Evolutionary conservation across 257 asterid genomes (phyloP).

Genomic region (Anisodus acutangulus): DNA sequence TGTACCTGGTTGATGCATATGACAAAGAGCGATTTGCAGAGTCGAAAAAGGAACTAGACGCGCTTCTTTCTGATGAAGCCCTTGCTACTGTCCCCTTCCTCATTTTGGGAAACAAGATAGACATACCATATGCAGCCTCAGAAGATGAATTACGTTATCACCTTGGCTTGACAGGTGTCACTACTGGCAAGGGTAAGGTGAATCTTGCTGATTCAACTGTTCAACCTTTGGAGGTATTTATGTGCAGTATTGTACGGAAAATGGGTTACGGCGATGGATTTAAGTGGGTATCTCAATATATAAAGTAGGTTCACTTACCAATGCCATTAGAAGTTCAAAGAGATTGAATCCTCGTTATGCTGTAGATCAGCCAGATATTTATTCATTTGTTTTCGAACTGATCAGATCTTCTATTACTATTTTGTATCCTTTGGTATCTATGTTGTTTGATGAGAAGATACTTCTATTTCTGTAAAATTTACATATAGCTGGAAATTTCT

Average conservation of each 20-base stretch:
- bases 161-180: conserved; percentile 33
- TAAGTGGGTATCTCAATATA: conserved; percentile 38
- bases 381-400: conserved; percentile 17
- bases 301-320: conserved; percentile 19
- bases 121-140: conserved; percentile 37
- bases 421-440: conserved; percentile 1
- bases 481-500: conserved; percentile 21
- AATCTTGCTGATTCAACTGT: conserved; percentile 31
- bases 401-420: neutral
- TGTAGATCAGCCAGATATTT: conserved; percentile 17
- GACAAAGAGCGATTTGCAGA: conserved; percentile 37
- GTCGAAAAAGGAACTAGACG: conserved; percentile 33
- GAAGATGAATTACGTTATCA: conserved; percentile 34
- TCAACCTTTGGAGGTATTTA: conserved; percentile 35
- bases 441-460: conserved; percentile 16
- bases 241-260: conserved; percentile 38
- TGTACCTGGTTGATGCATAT: conserved; percentile 34
- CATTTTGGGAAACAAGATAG: conserved; percentile 36
- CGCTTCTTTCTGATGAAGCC: conserved; percentile 34
- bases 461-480: conserved; percentile 21
- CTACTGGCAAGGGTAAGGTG: conserved; percentile 37
- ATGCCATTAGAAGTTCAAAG: neutral
- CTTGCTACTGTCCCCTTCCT: conserved; percentile 34
- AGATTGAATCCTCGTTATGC: neutral
- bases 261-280: conserved; percentile 33